A percentile compares a stretch with the other conserved stretches of the same genome.
phyloP scores from a whole-genome alignment of 2,329 filamentous ascomycete genomes.

The Dactylellina haptotyla region DNA sequence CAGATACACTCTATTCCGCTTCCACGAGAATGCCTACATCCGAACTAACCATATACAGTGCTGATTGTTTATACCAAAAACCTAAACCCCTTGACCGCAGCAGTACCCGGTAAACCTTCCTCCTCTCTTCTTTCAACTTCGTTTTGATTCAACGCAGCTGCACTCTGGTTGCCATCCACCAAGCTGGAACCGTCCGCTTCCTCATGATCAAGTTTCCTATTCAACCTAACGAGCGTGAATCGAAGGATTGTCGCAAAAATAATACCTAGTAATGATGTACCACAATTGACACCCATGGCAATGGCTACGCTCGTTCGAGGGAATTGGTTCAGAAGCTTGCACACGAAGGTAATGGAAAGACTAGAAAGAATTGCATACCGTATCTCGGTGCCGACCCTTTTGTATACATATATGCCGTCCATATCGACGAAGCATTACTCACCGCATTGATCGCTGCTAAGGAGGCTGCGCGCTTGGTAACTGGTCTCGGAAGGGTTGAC shows the following conservation, averaged over 20 bases:
- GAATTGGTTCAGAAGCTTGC: background rate
- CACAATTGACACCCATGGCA: constrained; percentile 76
- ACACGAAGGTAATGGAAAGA: background rate
- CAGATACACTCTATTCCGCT: too few species aligned
- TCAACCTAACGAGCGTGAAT: constrained; percentile 72
- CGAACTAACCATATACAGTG: too few species aligned
- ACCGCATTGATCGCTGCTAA: constrained; percentile 80
- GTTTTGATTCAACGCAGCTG: background rate
- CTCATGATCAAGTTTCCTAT: constrained; percentile 75
- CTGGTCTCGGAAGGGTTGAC: constrained; percentile 78
- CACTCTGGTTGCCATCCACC: constrained; percentile 7
- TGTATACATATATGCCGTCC: constrained; percentile 75
- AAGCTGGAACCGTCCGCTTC: constrained; percentile 62
- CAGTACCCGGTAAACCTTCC: constrained; percentile 68
- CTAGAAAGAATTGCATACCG: constrained; percentile 15
- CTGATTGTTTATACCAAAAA: constrained; percentile 71
- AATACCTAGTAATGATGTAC: constrained; percentile 72
- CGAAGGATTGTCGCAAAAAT: constrained; percentile 71
- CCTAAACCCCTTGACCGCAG: constrained; percentile 71
- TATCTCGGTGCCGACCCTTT: constrained; percentile 60
- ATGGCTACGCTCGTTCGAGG: constrained; percentile 61
- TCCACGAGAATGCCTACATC: too few species aligned
- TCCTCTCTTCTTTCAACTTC: constrained; percentile 61
- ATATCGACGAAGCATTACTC: constrained; percentile 75
- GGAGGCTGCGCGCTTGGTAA: constrained; percentile 77